Base-by-base conservation (phyloP, 2,329 filamentous ascomycete genomes). In the Pezicula neosporulosa region DNA sequence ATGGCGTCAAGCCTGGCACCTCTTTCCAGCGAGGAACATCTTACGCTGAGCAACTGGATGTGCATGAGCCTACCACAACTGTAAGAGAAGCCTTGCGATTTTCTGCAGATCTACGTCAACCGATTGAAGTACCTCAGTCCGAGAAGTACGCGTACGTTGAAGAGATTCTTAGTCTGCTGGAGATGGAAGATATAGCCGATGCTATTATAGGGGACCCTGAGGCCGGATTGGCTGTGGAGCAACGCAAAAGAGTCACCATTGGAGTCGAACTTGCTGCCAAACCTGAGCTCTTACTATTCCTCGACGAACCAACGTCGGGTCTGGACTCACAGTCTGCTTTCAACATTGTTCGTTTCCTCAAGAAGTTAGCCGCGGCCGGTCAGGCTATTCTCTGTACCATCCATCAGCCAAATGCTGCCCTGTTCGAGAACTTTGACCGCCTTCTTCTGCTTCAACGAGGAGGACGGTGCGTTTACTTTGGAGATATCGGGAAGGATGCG, bases 341-440 rank as follows among this genome's bases (percentile, higher is more conserved):
- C 68, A 82, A 82, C 60, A 83, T 83, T 49, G 77, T 82, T 39
- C 75, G 78, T 48, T 81, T 83, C 70, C 68, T 83, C 18, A 75
- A 75, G 36, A 83, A 82, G 61, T 70, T 83, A 2, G 77, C 80
- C 57, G 70, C 73, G 48, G 81, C 82, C 21, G 85, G 85, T 1
- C 85, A 88, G 61, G 85, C 85, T 18, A 83, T 89, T 57, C 71
- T 88, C 2, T 87, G 83, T 62, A 88, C 85, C 0, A 87, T 88
- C 48, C 85, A 88, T 70, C 85, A 88, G 58, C 85, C 85, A 0
- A 86, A 83, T 47, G 81, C 82, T n/a, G 79, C 83, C 1, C 70
- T 88, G 0, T 87, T 89, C 59, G 83, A 87, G 61, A 79, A 85
- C 59, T 89, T 89, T 56, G 85, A 88, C 62, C 76, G 83, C 35